phyloP scores from a whole-genome alignment of 257 asterid species.

The Solanum virginianum region DNA sequence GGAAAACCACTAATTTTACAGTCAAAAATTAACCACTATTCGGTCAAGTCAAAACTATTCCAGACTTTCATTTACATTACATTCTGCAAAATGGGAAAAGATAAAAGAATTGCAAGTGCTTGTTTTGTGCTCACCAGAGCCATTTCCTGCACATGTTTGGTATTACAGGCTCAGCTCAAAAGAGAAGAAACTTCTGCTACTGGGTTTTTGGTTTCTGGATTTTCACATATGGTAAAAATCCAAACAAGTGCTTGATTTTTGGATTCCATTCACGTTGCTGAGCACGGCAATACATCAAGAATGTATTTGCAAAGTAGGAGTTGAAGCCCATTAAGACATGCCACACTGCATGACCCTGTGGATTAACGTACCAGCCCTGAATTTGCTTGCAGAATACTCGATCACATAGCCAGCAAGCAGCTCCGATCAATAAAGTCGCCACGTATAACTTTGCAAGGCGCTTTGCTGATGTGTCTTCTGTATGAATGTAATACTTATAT shows the following conservation, averaged over 20 bases:
- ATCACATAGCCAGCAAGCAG: constrained; percentile 68
- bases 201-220: constrained; percentile 70
- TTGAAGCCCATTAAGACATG: constrained; percentile 83
- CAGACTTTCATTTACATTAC: constrained; percentile 36
- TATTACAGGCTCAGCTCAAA: not conserved
- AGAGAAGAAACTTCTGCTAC: constrained; percentile 23
- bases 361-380: constrained; percentile 45
- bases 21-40: constrained; percentile 37
- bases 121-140: constrained; percentile 13
- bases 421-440: constrained; percentile 41
- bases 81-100: constrained; percentile 20
- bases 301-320: constrained; percentile 77
- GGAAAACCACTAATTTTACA: constrained; percentile 32
- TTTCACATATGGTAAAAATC: constrained; percentile 65
- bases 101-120: constrained; percentile 12
- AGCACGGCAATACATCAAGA: constrained; percentile 93
- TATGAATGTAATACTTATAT: constrained; percentile 81
- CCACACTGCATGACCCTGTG: constrained; percentile 96
- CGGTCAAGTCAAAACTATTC: constrained; percentile 31
- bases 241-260: constrained; percentile 42
- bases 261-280: constrained; percentile 89
- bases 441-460: constrained; percentile 58
- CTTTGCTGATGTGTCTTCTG: constrained; percentile 67
- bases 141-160: constrained; percentile 5
- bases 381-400: constrained; percentile 48